Percentiles rank a stretch among this genome's conserved stretches.
phyloP scores from a whole-genome alignment of 228 moss, liverwort and hornwort species.

The Sphagnum magellanicum region DNA sequence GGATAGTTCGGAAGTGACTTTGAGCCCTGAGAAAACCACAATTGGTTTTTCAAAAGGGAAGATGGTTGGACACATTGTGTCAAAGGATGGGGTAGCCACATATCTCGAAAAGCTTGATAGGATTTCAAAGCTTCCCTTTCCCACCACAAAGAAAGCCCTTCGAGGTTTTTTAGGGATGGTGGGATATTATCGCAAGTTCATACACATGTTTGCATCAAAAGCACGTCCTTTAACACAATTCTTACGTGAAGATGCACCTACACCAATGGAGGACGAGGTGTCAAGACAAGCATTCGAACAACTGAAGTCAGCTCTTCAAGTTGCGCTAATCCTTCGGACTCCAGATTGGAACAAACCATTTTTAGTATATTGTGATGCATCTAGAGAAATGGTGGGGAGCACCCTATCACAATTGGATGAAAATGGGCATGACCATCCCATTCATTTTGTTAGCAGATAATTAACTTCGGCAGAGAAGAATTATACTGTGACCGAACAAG shows the following conservation, averaged over 20 bases:
- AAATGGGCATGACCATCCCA: too few relatives aligned
- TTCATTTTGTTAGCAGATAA: too few relatives aligned
- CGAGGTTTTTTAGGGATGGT: neutral
- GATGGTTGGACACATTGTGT: constrained; percentile 2
- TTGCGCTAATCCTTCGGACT: neutral
- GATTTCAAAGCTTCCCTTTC: neutral
- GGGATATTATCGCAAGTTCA: neutral
- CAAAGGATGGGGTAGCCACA: neutral
- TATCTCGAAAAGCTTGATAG: constrained; percentile 4
- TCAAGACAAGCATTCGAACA: neutral
- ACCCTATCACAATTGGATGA: too few relatives aligned
- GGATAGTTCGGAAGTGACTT: neutral
- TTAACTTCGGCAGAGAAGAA: too few relatives aligned
- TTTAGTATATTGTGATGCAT: neutral
- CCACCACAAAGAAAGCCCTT: neutral
- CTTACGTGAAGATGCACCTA: neutral
- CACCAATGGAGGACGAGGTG: neutral
- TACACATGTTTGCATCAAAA: neutral
- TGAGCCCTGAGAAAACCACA: constrained; percentile 8
- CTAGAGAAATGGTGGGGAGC: neutral
- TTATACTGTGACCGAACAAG: too few relatives aligned
- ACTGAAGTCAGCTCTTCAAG: neutral
- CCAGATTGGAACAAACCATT: neutral
- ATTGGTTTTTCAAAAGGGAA: neutral
- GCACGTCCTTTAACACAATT: neutral